phyloP scores from a whole-genome alignment of 139 green algal species.

The Pseudopediastrum boryanum region DNA sequence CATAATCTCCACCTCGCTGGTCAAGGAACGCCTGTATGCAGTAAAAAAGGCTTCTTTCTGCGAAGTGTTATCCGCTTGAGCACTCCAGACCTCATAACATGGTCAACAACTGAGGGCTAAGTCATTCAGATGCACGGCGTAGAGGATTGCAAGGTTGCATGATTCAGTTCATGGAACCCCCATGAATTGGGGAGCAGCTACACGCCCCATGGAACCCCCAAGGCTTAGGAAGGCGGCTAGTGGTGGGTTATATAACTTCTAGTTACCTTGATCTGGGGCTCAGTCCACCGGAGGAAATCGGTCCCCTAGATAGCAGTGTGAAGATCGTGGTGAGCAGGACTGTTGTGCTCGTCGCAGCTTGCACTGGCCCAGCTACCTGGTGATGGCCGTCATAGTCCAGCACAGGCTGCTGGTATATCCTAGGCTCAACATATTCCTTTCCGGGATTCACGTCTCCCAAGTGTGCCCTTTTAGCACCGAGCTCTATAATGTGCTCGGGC shows the following conservation, averaged over 20 bases:
- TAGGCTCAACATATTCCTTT: slow-evolving; percentile 41
- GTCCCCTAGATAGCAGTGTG: slow-evolving; percentile 39
- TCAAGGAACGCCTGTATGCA: slow-evolving; percentile 69
- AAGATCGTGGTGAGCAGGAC: background rate
- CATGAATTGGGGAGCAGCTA: no score
- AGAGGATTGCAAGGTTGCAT: no score
- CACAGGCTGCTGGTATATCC: slow-evolving; percentile 57
- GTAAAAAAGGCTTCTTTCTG: no score
- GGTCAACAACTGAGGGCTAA: no score
- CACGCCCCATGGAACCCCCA: no score
- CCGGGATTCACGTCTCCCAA: slow-evolving; percentile 38
- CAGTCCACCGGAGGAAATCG: slow-evolving; percentile 68
- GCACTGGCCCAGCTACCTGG: no score
- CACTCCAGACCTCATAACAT: no score
- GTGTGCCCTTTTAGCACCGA: slow-evolving; percentile 11
- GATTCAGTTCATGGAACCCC: no score
- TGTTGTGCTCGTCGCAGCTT: no score
- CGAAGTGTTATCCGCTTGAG: no score
- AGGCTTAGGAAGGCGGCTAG: background rate
- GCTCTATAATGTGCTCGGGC: no score
- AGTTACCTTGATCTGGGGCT: slow-evolving; percentile 62
- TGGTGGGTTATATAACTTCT: background rate
- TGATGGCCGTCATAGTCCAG: slow-evolving; percentile 38
- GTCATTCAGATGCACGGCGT: no score
- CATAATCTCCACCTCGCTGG: slow-evolving; percentile 77